Base-by-base conservation (phyloP, 306 rosid species). In the Heteromeles arbutifolia region DNA sequence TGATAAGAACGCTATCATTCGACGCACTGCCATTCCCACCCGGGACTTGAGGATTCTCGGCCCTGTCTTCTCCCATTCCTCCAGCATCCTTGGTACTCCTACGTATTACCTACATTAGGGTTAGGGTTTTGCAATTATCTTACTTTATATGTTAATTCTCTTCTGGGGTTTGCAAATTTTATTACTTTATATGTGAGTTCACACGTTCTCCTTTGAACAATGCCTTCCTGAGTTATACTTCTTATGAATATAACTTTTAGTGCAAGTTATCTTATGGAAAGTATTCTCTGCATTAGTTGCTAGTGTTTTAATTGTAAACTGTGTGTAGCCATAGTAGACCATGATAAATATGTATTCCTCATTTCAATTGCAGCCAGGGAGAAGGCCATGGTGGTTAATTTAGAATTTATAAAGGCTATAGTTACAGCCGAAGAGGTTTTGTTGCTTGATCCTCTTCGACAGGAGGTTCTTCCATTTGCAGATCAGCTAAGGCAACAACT, bases 341-440 rank as follows among this genome's bases (percentile, higher is more conserved):
- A 50, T 50, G 54, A 50, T 50, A 50, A 50, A 0, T 62, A 62
- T 14, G 66, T 25, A n/a, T 64, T 26, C 25, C 26, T 56, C 29
- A 29, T 12, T 59, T 59, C 22, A 65, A 45, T 77, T 85, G 85
- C 88, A 84, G 88, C 86, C 3, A 81, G 99, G 85, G 99, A 95
- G 82, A 95, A 90, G 87, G 99, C 99, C n/a, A 95, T 95, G 97
- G 97, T 92, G 43, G 97, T 92, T 65, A 95, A 92, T 88, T 85
- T 95, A 79, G 99, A 92, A 84, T 95, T 89, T 79, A 88, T 92
- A 48, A 87, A 85, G 79, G 91, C 86, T 24, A 89, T 96, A 84
- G 96, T 96, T 53, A 96, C 97, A 4, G 99, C 99, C 1, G 98
- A 95, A 77, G 99, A 95, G 82, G 91, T 92, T 73, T 69, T 92